phyloP scores from a whole-genome alignment of 2,329 filamentous ascomycete species.

The Talaromyces marneffei region DNA sequence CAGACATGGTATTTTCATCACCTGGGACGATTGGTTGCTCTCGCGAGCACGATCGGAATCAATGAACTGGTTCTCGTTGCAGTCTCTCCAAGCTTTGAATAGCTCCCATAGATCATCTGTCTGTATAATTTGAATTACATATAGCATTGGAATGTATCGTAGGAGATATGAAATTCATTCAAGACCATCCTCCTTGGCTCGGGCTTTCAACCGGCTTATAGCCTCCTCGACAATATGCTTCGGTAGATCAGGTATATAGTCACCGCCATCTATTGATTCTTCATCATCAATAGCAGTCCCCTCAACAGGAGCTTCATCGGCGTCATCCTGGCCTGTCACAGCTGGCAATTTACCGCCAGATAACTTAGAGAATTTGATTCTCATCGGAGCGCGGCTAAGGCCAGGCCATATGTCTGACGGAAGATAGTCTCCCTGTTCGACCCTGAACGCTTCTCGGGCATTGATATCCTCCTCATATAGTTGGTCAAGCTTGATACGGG shows the following conservation, averaged over 20 bases:
- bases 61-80: too few species aligned
- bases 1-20: constrained; percentile 32
- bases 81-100: background rate
- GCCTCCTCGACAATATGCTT: constrained; percentile 40
- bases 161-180: background rate
- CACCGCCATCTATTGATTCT: constrained; percentile 21
- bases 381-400: constrained; percentile 54
- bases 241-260: constrained; percentile 40
- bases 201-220: constrained; percentile 34
- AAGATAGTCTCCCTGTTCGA: constrained; percentile 77
- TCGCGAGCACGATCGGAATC: background rate
- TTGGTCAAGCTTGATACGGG: constrained; percentile 68
- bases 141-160: background rate
- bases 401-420: constrained; percentile 84
- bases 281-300: constrained; percentile 14
- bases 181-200: constrained; percentile 21
- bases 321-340: constrained; percentile 7
- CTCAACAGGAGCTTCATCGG: constrained; percentile 7
- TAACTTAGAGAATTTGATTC: constrained; percentile 35
- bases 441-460: constrained; percentile 70
- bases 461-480: constrained; percentile 66
- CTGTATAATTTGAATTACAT: background rate
- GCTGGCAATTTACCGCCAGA: constrained; percentile 29
- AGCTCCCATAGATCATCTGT: background rate
- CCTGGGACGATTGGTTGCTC: constrained; percentile 17